phyloP scores from a whole-genome alignment of 2,329 filamentous ascomycete genomes.

The Neoscytalidium dimidiatum region DNA sequence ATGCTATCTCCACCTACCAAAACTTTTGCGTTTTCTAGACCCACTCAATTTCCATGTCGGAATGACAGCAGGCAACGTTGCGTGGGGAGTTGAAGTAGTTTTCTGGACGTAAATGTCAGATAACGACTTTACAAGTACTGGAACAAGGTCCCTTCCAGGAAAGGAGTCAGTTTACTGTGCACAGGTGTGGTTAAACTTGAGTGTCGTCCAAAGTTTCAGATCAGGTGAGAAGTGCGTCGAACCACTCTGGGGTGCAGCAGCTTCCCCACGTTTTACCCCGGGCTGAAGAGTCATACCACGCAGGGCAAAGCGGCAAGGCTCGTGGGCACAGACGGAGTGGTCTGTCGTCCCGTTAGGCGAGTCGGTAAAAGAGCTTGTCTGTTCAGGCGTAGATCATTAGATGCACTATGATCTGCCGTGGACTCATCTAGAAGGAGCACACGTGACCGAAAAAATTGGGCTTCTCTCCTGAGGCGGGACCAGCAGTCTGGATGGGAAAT shows the following conservation, averaged over 20 bases:
- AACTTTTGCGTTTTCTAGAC: no score
- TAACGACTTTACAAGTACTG: no score
- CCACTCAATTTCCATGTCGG: no score
- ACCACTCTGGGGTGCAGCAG: background rate
- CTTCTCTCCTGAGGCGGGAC: slow-evolving; percentile 13
- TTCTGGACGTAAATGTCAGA: no score
- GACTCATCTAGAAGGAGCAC: slow-evolving; percentile 10
- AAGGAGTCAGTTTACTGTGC: no score
- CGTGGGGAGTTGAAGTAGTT: no score
- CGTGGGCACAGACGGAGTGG: slow-evolving; percentile 4
- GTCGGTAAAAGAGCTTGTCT: slow-evolving; percentile 14
- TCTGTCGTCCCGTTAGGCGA: slow-evolving; percentile 7
- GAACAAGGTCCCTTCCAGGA: no score
- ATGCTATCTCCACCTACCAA: no score
- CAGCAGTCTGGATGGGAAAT: background rate
- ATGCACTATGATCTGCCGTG: slow-evolving; percentile 2
- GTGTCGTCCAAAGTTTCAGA: background rate
- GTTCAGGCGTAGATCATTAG: slow-evolving; percentile 17
- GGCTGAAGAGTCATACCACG: slow-evolving; percentile 2
- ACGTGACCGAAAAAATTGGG: slow-evolving; percentile 17
- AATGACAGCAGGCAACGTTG: no score
- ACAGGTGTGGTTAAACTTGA: background rate
- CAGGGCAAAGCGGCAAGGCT: background rate
- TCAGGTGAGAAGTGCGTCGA: slow-evolving; percentile 8
- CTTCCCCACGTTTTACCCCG: background rate